phyloP scores from a whole-genome alignment of 2,329 filamentous ascomycete species.

The Stachybotrys elegans region DNA sequence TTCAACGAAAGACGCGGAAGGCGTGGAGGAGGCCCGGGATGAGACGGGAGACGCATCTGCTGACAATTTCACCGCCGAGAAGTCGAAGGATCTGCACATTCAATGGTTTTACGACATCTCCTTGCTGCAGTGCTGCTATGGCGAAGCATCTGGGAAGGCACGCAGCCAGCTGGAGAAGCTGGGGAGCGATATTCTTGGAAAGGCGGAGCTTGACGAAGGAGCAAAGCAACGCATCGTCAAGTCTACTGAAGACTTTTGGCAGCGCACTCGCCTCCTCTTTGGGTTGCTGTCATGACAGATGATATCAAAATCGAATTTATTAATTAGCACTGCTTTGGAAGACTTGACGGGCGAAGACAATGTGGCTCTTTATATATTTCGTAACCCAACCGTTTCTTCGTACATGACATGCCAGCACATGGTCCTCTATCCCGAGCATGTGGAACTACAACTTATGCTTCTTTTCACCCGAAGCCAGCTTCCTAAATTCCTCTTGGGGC shows the following conservation, averaged over 20 bases:
- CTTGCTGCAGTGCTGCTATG: conserved; percentile 44
- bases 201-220: conserved; percentile 44
- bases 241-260: conserved; percentile 72
- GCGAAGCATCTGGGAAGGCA: conserved; percentile 14
- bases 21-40: conserved; percentile 9
- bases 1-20: conserved; percentile 7
- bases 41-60: too few species aligned
- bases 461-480: conserved; percentile 83
- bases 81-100: conserved; percentile 41
- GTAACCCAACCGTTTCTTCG: too few species aligned
- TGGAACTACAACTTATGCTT: conserved; percentile 78
- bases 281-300: conserved; percentile 63
- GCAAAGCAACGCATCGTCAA: conserved; percentile 52
- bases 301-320: too few species aligned
- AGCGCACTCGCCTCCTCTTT: conserved; percentile 76
- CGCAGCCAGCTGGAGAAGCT: conserved; percentile 36
- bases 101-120: conserved; percentile 60
- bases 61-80: conserved; percentile 13
- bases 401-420: too few species aligned
- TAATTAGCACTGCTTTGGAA: too few species aligned
- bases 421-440: too few species aligned
- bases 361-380: too few species aligned
- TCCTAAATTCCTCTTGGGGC: conserved; percentile 84
- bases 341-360: too few species aligned
- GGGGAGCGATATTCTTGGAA: conserved; percentile 37